Evolutionary conservation across 2,329 filamentous ascomycete species (phyloP), one percentile per base, ranked within the genome.

Genomic region (Neonectria coccinea): DNA sequence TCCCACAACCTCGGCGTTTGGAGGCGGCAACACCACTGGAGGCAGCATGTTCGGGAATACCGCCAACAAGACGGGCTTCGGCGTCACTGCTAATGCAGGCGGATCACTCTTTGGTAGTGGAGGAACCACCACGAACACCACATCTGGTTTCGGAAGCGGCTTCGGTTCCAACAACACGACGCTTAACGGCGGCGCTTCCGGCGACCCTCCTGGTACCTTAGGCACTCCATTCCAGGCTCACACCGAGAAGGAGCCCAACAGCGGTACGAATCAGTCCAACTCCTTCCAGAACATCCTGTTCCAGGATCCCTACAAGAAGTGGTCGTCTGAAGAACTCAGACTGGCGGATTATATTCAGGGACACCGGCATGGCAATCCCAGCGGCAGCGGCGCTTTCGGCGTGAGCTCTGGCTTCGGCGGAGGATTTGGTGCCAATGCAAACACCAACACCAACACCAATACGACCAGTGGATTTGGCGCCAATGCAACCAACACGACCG

Each of bases 331-430:
- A 73, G 91, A 96, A 78, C 81, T 96, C 58, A 86, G 92, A 74
- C 80, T 97, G 66, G 93, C 89, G 50, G 96, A 99, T 79, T 99
- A 99, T 77, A 88, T 90, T 64, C 92, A 94, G 78, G 94, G 94
- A 55, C 89, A 94, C 64, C 91, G 91, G 58, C 93, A 88, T 76
- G 96, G 94, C 36, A 97, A 95, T 79, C 86, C 87, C 45, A 93
- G 91, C 66, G 93, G 93, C 31, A 91, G 94, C 69, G 94, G 94
- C 63, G 92, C 91, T 8, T 97, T 97, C 78, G 95, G 94, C 18
- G 85, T 89, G 27, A 78, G 77, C 70, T 84, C 84, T 20, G 78
- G 79, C 52, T 84, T 87, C 70, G 82, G 84, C 9, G 85, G 85
- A 67, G 86, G 85, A 29, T 86, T 86, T 58, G 82, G 83, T 29